Percentiles rank a stretch among this genome's conserved stretches.
Evolutionary conservation across 805 yeast species (phyloP).

Genomic region (Phaffomyces antillensis): DNA sequence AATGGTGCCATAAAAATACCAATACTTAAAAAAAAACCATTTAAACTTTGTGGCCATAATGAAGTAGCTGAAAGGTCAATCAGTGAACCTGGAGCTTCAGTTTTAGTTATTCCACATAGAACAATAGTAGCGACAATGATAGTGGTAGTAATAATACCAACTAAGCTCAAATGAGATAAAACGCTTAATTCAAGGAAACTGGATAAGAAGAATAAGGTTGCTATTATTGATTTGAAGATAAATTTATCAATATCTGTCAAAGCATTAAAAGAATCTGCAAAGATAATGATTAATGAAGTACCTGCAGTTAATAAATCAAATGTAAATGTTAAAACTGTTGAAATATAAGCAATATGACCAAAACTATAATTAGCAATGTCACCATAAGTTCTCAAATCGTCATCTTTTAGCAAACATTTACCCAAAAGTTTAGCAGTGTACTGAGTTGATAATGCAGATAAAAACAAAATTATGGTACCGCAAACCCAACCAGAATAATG

Average conservation of each 20-base stretch:
- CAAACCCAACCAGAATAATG: conserved; percentile 59
- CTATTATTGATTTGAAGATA: conserved; percentile 36
- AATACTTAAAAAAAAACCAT: conserved; percentile 40
- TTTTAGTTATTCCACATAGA: conserved; percentile 38
- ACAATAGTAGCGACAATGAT: conserved; percentile 40
- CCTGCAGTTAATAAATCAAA: conserved; percentile 58
- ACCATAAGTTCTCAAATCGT: conserved; percentile 44
- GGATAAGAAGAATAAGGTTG: conserved; percentile 33
- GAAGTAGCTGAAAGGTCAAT: conserved; percentile 37
- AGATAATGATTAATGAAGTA: conserved; percentile 48
- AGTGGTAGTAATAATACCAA: conserved; percentile 51
- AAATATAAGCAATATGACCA: conserved; percentile 36
- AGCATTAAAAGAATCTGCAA: conserved; percentile 54
- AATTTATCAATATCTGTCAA: conserved; percentile 33
- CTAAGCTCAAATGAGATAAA: conserved; percentile 44
- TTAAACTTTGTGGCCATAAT: conserved; percentile 31
- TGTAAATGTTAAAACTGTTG: conserved; percentile 43
- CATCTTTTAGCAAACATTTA: conserved; percentile 33
- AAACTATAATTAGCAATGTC: conserved; percentile 48
- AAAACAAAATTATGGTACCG: conserved; percentile 36
- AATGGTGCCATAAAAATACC: conserved; percentile 73
- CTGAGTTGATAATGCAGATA: conserved; percentile 43
- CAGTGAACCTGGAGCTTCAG: conserved; percentile 48
- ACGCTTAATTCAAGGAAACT: conserved; percentile 52
- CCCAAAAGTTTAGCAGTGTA: conserved; percentile 51